Conservation (phyloP, 306 rosid species). For the Inga laurina region DNA sequence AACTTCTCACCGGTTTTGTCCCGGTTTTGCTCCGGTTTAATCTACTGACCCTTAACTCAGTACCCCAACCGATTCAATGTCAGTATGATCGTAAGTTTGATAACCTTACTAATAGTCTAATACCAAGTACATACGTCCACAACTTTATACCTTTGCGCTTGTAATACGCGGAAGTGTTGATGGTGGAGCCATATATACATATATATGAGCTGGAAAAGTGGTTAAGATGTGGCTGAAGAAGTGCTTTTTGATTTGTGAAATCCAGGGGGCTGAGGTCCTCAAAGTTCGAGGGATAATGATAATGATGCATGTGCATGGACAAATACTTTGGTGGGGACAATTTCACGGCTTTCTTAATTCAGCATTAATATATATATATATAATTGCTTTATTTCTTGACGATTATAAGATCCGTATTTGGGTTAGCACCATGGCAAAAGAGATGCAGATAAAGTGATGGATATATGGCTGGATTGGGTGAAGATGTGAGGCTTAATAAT, state of each 20-base stretch:
- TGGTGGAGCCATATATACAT: not conserved
- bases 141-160: not conserved
- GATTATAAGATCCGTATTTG: slow-evolving; percentile 31
- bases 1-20: no score
- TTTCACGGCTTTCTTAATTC: slow-evolving; percentile 31
- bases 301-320: slow-evolving; percentile 41
- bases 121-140: no score
- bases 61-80: no score
- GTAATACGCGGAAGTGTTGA: not conserved
- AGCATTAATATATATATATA: slow-evolving; percentile 28
- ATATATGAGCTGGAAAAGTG: not conserved
- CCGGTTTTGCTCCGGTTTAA: no score
- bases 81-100: no score
- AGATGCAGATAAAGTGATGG: not conserved
- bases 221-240: not conserved
- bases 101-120: no score
- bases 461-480: not conserved
- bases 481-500: not conserved
- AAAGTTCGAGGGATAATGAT: not conserved
- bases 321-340: slow-evolving; percentile 38
- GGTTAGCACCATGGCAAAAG: slow-evolving; percentile 5
- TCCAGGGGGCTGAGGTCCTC: not conserved
- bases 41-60: no score
- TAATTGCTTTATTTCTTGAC: not conserved
- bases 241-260: not conserved